Base-by-base conservation (phyloP, 495 filamentous ascomycete genomes). In the Aspergillus homomorphus region DNA sequence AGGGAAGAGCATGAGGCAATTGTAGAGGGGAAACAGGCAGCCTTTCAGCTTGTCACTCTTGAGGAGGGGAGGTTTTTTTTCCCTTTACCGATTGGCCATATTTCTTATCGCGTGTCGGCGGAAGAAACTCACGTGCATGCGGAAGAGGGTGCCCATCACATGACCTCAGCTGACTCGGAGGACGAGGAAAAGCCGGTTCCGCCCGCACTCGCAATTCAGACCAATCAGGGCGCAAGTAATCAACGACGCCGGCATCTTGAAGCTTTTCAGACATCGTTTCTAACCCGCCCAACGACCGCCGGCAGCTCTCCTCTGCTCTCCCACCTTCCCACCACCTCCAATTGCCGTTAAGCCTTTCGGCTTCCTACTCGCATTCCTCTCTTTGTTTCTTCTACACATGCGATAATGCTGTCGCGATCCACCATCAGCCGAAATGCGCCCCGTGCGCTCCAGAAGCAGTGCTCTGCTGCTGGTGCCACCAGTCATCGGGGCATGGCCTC, bases 391-490 rank as follows among this genome's bases (percentile, higher is more conserved):
- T 66, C 75, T 74, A 69, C 76, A 74, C 75, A 79, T 77, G 75
- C 80, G 64, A 87, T 78, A 73, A 96, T 96, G 91, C 80, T 95
- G 78, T 89, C 88, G 75, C 87, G 88, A 80, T 87, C 89, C 74
- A 82, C 86, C 76, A 76, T 93, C 72, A 79, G 87, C 75, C 85
- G 87, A 74, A 84, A 84, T 78, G 88, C 87, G 75, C 86, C 84
- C 79, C 85, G 87, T 77, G 87, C 88, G 72, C 79, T 89, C 67
- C 83, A 86, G 66, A 74, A 77, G 74, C 83, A 84, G 79, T 80
- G 81, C 76, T 81, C 78, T 65, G 77, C 72, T 51, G 82, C 80
- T 66, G 76, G 49, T 52, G 60, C 67, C 69, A 66, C 80, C 68
- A 74, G 78, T 66, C 81, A 85, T 69, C 85, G 91, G 70, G 84